Base-by-base conservation (phyloP, 2,329 filamentous ascomycete genomes). In the Fusarium buharicum region DNA sequence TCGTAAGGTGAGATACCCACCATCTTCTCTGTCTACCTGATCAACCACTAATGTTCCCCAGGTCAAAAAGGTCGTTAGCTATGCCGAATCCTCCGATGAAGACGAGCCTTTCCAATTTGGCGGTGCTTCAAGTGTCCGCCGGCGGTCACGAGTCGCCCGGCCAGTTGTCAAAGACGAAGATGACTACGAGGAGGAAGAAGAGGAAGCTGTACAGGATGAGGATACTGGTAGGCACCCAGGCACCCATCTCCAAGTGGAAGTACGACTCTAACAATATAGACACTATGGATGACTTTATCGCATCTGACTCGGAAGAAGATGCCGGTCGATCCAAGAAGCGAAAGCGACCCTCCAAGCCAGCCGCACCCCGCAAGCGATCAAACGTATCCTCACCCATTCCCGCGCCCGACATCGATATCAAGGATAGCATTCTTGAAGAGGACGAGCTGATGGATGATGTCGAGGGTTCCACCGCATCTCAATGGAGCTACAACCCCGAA, bases 271-370 rank as follows among this genome's bases (percentile, higher is more conserved):
- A 69, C 47, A n/a, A 9, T 10, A 2, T 44, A 85, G 79, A 83
- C 77, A 91, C 95, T 50, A 86, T 96, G 79, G 92, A 89, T 59
- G 91, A 97, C 73, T 98, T 98, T 70, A 82, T 98, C 20, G 93
- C 90, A 5, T 87, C 90, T 0, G 93, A 96, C 37, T 94, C 92
- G 0, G 93, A 96, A 43, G 90, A 87, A 16, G 74, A 73, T 13
- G 72, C 82, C 60, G 64, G 80, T 68, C 73, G 82, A 20, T 80
- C 89, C 0, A 90, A 86, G 72, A 97, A 96, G 77, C 80, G 90
- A 69, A 97, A 96, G 77, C 83, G 90, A n/a, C 75, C 86, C 8
- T 70, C 81, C 12, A 84, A 86, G 70, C 59, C 81, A 13, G 72
- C 78, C 14, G 72, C 78, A 0, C 76, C 86, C 1, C 83, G 89